These are phyloP conservation scores for Phycomyces blakesleeanus DNA, from an alignment of 192 early-diverging fungal species.

Conservation along the genomic window DNA sequence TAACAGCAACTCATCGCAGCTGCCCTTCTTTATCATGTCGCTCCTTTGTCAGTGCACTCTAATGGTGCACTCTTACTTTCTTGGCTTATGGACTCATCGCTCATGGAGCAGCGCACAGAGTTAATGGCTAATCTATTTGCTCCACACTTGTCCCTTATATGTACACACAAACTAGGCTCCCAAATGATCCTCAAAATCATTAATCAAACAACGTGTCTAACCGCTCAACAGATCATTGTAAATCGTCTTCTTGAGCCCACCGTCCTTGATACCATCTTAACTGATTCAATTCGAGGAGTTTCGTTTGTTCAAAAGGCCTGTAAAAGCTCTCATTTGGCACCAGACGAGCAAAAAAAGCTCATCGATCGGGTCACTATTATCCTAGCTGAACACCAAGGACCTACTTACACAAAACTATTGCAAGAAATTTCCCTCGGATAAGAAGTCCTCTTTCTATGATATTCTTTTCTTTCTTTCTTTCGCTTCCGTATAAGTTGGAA, in stretches of 20 bases:
- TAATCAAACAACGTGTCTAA: conserved; percentile 75
- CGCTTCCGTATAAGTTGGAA: too few species aligned
- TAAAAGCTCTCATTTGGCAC: conserved; percentile 49
- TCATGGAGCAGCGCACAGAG: conserved; percentile 71
- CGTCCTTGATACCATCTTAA: conserved; percentile 57
- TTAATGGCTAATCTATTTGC: conserved; percentile 77
- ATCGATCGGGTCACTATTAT: background rate
- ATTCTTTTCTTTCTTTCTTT: too few species aligned
- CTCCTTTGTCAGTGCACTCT: conserved; percentile 75
- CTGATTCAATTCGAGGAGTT: conserved; percentile 79
- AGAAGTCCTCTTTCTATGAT: too few species aligned
- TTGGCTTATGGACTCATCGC: conserved; percentile 86
- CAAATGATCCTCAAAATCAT: conserved; percentile 80
- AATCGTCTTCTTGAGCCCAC: conserved; percentile 47
- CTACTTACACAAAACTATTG: background rate
- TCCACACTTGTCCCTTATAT: conserved; percentile 69
- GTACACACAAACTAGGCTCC: conserved; percentile 84
- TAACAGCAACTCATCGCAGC: conserved; percentile 79
- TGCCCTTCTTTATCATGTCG: conserved; percentile 75
- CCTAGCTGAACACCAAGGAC: background rate
- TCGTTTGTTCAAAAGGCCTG: conserved; percentile 80
- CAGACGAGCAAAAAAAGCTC: background rate
- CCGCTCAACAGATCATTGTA: conserved; percentile 79
- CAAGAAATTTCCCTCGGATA: too few species aligned
- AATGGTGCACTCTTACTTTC: conserved; percentile 86